Conservation (phyloP, 352 stramenopile genomes). For the Phytopythium helicoides region DNA sequence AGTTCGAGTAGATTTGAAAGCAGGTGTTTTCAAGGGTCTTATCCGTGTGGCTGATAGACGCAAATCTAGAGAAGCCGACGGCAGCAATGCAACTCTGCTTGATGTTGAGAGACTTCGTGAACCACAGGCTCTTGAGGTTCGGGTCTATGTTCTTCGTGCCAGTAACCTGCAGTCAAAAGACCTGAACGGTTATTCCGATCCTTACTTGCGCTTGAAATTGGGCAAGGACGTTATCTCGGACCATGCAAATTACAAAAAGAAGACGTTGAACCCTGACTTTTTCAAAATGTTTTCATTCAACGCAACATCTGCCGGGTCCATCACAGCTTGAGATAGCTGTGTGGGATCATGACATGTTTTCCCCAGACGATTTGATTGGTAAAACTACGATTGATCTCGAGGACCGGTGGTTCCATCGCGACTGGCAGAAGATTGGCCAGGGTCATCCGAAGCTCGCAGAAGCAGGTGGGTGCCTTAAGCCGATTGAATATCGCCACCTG, state of each 20-base stretch:
- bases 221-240: slow-evolving; percentile 74
- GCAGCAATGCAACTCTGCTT: slow-evolving; percentile 24
- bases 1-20: slow-evolving; percentile 50
- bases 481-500: slow-evolving; percentile 86
- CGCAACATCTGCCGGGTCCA: slow-evolving; percentile 64
- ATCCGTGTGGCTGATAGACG: slow-evolving; percentile 53
- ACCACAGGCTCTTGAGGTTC: slow-evolving; percentile 55
- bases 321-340: slow-evolving; percentile 79
- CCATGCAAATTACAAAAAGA: slow-evolving; percentile 55
- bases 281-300: slow-evolving; percentile 64
- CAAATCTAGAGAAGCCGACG: not conserved
- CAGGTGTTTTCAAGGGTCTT: slow-evolving; percentile 81
- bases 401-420: slow-evolving; percentile 90
- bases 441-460: slow-evolving; percentile 18
- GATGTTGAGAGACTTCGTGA: slow-evolving; percentile 51
- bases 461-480: slow-evolving; percentile 52
- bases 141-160: slow-evolving; percentile 71
- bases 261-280: slow-evolving; percentile 83
- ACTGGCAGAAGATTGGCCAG: slow-evolving; percentile 70
- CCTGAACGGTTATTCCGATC: slow-evolving; percentile 73
- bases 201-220: slow-evolving; percentile 72
- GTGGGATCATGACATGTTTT: slow-evolving; percentile 76
- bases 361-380: slow-evolving; percentile 89
- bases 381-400: slow-evolving; percentile 91
- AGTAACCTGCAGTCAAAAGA: slow-evolving; percentile 80